Base-by-base conservation (phyloP, 257 asterid genomes). In the Przewalskia tangutica region DNA sequence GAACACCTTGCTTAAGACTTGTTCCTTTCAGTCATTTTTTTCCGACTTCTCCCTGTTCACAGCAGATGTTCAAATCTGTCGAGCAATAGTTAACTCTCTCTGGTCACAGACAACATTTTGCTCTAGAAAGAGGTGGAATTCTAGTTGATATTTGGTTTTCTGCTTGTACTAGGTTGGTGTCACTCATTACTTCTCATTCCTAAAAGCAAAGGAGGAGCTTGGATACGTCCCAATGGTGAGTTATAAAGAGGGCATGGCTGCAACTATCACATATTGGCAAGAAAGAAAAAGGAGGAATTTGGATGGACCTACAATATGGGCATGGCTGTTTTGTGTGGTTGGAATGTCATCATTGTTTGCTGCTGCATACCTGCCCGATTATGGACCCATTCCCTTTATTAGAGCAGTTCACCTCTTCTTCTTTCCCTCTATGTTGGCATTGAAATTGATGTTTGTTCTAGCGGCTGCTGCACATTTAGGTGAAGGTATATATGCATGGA, bases 151-250 rank as follows among this genome's bases (percentile, higher is more conserved):
- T 23, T 20, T 42, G 77, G 20, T 62, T 44, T 81, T 50, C 83
- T 65, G 82, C 16, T 59, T 81, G 77, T 86, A 81, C 70, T 89
- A 95, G 99, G 98, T 94, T 18, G 99, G 98, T 1, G 97, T 95
- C 68, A 91, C 98, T 32, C 99, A 93, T 86, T 93, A 91, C 92
- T 95, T 95, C 81, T 95, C 99, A 40, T 91, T 80, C 84, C 80
- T 94, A 46, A 95, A 95, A 90, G 98, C 99, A 14, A 94, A 88
- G 91, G 92, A 91, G 84, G 99, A 94, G 86, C 91, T 95, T 34
- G 97, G 97, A 3, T 95, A 95, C 75, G 85, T 88, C 73, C 99
- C 99, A 18, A 20, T 91, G 89, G 92, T 92, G 62, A 90, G 94
- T 73, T 92, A 92, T 77, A 85, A 85, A 81, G 97, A 91, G 81